Evolutionary conservation across 768 basidiomycete genomes (phyloP), one percentile per base, ranked within the genome.

Genomic region (Naganishia friedmannii): DNA sequence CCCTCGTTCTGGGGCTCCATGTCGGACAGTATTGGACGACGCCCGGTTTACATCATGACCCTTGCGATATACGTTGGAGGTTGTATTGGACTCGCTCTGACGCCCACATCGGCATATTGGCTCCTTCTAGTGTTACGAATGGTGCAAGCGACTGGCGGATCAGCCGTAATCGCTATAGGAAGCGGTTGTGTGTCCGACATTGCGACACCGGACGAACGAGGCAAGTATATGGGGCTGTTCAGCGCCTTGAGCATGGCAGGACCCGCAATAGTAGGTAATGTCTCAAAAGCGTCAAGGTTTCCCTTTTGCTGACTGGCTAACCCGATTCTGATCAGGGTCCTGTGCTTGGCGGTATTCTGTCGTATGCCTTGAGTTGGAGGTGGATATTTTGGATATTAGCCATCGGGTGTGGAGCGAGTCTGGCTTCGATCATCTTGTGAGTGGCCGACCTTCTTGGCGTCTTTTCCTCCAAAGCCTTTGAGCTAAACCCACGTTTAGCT

Each of bases 111-210:
- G 4, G 88, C 84, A 3, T 93, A 90, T 77, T 92, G 90, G 90
- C 81, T 91, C 6, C 82, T 93, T 13, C 85, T 93, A 83, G 73
- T 93, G 19, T 84, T 93, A n/a, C 86, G 92, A 28, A 90, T 89
- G 70, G 45, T 92, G 2, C 91, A 93, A 82, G 88, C 89, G 1
- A 85, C 87, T 2, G 91, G 91, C 0, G 90, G 88, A 2, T 89
- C 90, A 0, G 90, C 90, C 68, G 90, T 89, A 0, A 84, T 91
- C 71, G 90, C 90, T 0, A 82, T 92, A 26, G 89, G 90, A 86
- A 88, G 89, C 39, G 92, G 92, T 6, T 87, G 90, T 7, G 85
- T 94, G 67, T 87, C 87, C 1, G 92, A 94, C 76, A 88, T 94
- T 31, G 86, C 90, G 6, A 85, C 85, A 1, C 87, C 86, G 0